These are phyloP conservation scores for Gastrolobium villosum DNA, from an alignment of 306 rosid genomes.

Conservation along the genomic window DNA sequence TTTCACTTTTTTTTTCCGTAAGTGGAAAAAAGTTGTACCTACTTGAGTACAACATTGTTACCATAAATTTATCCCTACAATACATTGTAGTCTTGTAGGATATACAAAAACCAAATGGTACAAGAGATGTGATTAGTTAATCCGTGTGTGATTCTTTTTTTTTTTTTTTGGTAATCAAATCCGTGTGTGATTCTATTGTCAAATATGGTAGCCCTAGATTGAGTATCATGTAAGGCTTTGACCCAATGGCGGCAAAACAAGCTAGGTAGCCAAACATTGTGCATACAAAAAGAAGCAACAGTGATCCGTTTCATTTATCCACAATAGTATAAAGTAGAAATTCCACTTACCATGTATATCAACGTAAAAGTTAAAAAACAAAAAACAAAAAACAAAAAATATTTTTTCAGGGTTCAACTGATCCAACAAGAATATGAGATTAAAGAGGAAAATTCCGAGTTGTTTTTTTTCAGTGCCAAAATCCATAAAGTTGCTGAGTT, in stretches of 20 bases:
- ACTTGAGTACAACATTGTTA: too few relatives aligned
- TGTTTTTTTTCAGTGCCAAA: background rate
- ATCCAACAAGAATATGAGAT: background rate
- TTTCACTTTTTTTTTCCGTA: too few relatives aligned
- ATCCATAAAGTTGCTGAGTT: slow-evolving; percentile 5
- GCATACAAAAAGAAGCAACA: background rate
- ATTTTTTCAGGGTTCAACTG: background rate
- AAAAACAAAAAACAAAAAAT: background rate
- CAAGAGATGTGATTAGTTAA: slow-evolving; percentile 19
- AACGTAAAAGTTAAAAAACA: background rate
- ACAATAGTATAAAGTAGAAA: slow-evolving; percentile 36
- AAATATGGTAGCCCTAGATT: slow-evolving; percentile 25
- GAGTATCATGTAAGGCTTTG: slow-evolving; percentile 45
- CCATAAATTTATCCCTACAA: too few relatives aligned
- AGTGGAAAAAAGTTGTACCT: too few relatives aligned
- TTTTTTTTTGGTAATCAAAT: too few relatives aligned
- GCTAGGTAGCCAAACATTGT: slow-evolving; percentile 23
- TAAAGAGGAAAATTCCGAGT: slow-evolving; percentile 7
- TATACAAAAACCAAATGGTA: slow-evolving; percentile 37
- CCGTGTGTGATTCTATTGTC: background rate
- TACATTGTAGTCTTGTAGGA: too few relatives aligned
- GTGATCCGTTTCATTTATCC: slow-evolving; percentile 35
- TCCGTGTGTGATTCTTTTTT: background rate
- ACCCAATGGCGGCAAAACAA: slow-evolving; percentile 34
- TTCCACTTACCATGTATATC: background rate